Evolutionary conservation across 306 rosid genomes (phyloP).

Genomic region (Medicago arabica): DNA sequence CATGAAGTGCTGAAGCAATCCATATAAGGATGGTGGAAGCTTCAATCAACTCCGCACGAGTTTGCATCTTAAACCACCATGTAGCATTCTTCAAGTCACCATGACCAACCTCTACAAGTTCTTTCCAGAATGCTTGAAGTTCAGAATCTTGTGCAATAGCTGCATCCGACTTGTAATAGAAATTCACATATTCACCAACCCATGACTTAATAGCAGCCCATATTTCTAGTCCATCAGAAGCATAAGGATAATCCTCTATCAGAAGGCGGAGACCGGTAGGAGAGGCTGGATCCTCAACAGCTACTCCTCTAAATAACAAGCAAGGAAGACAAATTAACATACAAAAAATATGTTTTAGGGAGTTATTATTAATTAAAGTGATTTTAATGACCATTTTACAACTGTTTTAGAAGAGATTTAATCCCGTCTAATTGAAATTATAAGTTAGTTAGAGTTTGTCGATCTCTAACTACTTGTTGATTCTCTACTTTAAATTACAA

Average conservation of each 20-base stretch:
- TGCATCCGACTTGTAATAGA: background rate
- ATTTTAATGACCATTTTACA: too few species aligned
- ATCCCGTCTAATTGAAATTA: too few species aligned
- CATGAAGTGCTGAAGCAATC: slow-evolving; percentile 12
- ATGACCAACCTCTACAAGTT: background rate
- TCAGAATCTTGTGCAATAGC: background rate
- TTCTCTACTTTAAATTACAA: too few species aligned
- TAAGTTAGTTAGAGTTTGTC: too few species aligned
- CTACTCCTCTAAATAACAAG: slow-evolving; percentile 4
- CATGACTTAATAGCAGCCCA: slow-evolving; percentile 6
- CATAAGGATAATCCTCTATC: slow-evolving; percentile 7
- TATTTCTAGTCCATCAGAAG: slow-evolving; percentile 14
- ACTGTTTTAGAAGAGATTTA: too few species aligned
- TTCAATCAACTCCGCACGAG: background rate
- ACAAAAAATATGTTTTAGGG: background rate
- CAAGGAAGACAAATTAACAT: background rate
- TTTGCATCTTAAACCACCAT: slow-evolving; percentile 8
- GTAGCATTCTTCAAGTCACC: slow-evolving; percentile 5
- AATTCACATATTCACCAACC: slow-evolving; percentile 16
- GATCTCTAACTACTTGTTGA: too few species aligned
- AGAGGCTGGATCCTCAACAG: background rate
- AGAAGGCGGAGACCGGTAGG: background rate
- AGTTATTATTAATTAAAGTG: background rate
- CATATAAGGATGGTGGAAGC: background rate
- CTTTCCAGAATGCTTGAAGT: slow-evolving; percentile 16